Evolutionary conservation across 2,329 filamentous ascomycete genomes (phyloP), one percentile per base, ranked within the genome.

Genomic region (Fusarium xyrophilum): DNA sequence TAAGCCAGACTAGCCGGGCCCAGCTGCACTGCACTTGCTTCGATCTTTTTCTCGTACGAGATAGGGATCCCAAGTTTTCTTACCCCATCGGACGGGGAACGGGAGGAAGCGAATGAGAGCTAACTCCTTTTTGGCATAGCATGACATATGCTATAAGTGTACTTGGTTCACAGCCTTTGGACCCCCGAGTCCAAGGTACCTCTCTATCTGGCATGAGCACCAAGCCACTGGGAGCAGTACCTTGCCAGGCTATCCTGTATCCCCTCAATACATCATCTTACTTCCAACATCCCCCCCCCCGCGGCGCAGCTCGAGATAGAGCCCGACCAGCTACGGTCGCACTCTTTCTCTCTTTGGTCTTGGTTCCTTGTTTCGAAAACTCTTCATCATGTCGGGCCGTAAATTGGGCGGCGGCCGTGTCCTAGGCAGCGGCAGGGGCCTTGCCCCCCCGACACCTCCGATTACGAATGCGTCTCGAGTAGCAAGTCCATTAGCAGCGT

Each of bases 331-430:
- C 65, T 65, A 53, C 66, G 75, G 76, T 77, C 75, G 74, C 74
- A 78, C 75, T 74, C 58, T 51, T 44, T 44, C 54, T 56, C 33
- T 30, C 32, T 19, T 51, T 21, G 9, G 23, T 36, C 46, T 42
- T 56, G 35, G 35, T 17, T 53, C 48, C 33, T 21, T 19, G 32
- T 36, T 40, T 53, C 32, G 32, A 21, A 30, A 42, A 52, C 38
- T 38, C 52, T 58, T 54, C 67, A 66, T 74, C 79, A 97, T 97
- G 93, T 91, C 93, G 74, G 86, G 87, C 79, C 89, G 92, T 83
- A 94, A 91, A 84, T 87, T 97, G 79, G 95, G 95, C 80, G 94
- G 95, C 81, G 95, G 95, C 79, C 89, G 95, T 82, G 90, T 97
- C 76, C 84, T 97, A 74, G 95, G 95, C 75, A 96, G 87, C 82